Evolutionary conservation across 2,329 filamentous ascomycete species (phyloP).

Genomic region (Botrytis hyacinthi): DNA sequence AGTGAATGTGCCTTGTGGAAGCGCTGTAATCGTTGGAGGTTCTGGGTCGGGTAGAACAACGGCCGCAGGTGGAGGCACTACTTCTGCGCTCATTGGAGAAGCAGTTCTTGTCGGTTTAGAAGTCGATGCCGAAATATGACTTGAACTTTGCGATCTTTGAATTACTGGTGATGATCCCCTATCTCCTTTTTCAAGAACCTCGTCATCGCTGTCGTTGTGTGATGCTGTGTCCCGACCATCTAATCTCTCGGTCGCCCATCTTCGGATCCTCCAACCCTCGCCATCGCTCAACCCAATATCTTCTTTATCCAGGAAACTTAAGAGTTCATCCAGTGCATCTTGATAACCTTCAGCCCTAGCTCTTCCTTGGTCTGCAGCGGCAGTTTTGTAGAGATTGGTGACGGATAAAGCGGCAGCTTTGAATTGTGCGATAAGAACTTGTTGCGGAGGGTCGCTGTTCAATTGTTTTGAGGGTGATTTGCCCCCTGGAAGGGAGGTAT

Average conservation of each 20-base stretch:
- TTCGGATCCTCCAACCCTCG: constrained; percentile 64
- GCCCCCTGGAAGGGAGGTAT: constrained; percentile 55
- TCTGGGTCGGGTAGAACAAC: constrained; percentile 22
- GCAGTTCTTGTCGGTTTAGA: constrained; percentile 31
- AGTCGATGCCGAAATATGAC: constrained; percentile 36
- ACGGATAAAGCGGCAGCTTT: constrained; percentile 89
- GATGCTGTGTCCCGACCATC: constrained; percentile 58
- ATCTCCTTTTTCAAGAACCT: constrained; percentile 59
- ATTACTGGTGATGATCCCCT: constrained; percentile 57
- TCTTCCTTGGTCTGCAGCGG: constrained; percentile 72
- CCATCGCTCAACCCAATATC: constrained; percentile 76
- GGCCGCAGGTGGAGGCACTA: constrained; percentile 31
- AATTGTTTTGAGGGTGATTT: constrained; percentile 46
- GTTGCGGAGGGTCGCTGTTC: constrained; percentile 52
- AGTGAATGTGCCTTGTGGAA: constrained; percentile 62
- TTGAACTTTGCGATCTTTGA: constrained; percentile 47
- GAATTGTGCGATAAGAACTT: constrained; percentile 77
- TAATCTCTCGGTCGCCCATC: constrained; percentile 67
- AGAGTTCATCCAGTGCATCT: constrained; percentile 85
- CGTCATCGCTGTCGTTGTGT: constrained; percentile 66
- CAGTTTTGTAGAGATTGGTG: constrained; percentile 94
- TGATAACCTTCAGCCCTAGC: constrained; percentile 83
- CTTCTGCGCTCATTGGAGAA: constrained; percentile 37
- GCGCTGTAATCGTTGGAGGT: constrained; percentile 42
- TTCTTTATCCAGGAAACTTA: constrained; percentile 81